Percentiles rank a stretch among this genome's conserved stretches.
These are phyloP conservation scores for Vachellia collinsii DNA, from an alignment of 306 rosid species.

Conservation along the genomic window DNA sequence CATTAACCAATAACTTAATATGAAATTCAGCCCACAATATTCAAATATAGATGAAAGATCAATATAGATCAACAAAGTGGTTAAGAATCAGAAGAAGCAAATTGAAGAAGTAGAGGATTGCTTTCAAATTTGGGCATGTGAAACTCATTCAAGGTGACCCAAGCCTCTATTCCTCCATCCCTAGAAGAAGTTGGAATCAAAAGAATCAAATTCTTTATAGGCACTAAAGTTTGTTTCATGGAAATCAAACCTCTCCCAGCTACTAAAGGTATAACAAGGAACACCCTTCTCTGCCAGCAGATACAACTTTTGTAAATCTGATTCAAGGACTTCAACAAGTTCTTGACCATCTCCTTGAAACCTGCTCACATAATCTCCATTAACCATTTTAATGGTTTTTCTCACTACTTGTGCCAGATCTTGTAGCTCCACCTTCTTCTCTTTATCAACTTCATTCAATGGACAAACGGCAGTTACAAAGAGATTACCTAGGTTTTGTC, in stretches of 20 bases:
- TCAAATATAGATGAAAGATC: too few relatives aligned
- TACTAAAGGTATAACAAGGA: not conserved
- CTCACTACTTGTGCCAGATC: not conserved
- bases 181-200: conserved; percentile 37
- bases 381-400: not conserved
- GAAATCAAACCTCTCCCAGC: conserved; percentile 18
- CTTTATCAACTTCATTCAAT: not conserved
- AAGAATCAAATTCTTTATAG: too few relatives aligned
- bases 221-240: conserved; percentile 42
- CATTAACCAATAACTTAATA: too few relatives aligned
- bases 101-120: not conserved
- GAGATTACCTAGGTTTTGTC: too few relatives aligned
- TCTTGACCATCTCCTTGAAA: too few relatives aligned
- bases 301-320: not conserved
- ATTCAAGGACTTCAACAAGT: not conserved
- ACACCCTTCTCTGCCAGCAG: not conserved
- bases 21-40: too few relatives aligned
- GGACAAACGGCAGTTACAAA: not conserved
- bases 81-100: not conserved
- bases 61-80: not conserved
- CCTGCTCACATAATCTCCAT: not conserved
- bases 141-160: conserved; percentile 21
- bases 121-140: conserved; percentile 38
- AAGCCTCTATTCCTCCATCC: conserved; percentile 40
- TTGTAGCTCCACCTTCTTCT: not conserved